A percentile compares a stretch with the other conserved stretches of the same genome.
Conservation (phyloP, 805 yeast species). For the Metschnikowia shivogae region DNA sequence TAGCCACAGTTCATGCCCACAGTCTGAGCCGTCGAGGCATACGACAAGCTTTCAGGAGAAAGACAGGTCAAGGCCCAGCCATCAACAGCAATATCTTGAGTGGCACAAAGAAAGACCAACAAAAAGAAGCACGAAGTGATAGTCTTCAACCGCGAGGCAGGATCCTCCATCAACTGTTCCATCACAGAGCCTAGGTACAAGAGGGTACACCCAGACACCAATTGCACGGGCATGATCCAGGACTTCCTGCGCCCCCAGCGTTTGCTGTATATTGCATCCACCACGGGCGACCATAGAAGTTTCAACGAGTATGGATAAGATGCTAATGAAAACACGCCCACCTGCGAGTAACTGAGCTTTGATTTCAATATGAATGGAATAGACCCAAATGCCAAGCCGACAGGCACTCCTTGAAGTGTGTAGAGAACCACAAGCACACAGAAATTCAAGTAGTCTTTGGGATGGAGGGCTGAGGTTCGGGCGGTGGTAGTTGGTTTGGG, state of each 20-base stretch:
- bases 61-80: conserved; percentile 96
- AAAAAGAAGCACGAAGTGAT: conserved; percentile 72
- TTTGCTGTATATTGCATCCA: conserved; percentile 74
- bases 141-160: conserved; percentile 45
- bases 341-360: conserved; percentile 77
- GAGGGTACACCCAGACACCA: conserved; percentile 67
- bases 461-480: conserved; percentile 2
- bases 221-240: conserved; percentile 94
- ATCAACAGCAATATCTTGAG: conserved; percentile 98
- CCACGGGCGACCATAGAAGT: conserved; percentile 92
- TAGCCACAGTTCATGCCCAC: conserved; percentile 93
- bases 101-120: conserved; percentile 85
- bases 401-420: conserved; percentile 92
- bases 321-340: conserved; percentile 87
- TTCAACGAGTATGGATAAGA: conserved; percentile 93
- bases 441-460: conserved; percentile 36
- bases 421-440: conserved; percentile 68
- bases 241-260: conserved; percentile 77
- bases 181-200: conserved; percentile 56
- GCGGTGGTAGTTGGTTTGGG: conserved; percentile 1
- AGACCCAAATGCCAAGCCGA: conserved; percentile 92
- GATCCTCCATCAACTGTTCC: conserved; percentile 47
- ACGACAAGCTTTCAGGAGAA: conserved; percentile 72
- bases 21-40: conserved; percentile 97
- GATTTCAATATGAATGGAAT: conserved; percentile 86